These are phyloP conservation scores for Allium fistulosum DNA, from an alignment of 106 monocot genomes.

Conservation along the genomic window DNA sequence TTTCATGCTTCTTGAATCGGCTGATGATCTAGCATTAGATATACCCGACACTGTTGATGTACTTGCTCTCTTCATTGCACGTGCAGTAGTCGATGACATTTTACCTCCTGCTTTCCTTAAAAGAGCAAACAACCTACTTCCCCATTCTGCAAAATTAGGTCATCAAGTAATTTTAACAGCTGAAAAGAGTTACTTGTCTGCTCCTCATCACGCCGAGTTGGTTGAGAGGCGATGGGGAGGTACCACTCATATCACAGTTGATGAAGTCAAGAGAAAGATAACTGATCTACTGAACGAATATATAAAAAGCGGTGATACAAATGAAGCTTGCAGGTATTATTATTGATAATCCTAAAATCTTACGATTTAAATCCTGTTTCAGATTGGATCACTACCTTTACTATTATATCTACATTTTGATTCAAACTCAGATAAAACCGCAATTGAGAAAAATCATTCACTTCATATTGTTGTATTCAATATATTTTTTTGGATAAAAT, in stretches of 20 bases:
- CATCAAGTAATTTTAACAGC: constrained; percentile 64
- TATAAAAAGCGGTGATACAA: constrained; percentile 53
- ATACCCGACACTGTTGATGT: constrained; percentile 82
- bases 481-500: too few relatives aligned
- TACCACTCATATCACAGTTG: constrained; percentile 78
- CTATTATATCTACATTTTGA: too few relatives aligned
- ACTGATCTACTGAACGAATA: constrained; percentile 60
- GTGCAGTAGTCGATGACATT: constrained; percentile 94
- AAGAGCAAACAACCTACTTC: constrained; percentile 34
- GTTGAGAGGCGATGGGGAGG: constrained; percentile 91
- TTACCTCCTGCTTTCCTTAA: constrained; percentile 77
- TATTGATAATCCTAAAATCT: too few relatives aligned
- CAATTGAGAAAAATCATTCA: too few relatives aligned
- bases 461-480: too few relatives aligned
- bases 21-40: constrained; percentile 86
- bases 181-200: constrained; percentile 94
- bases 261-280: constrained; percentile 87
- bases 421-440: too few relatives aligned
- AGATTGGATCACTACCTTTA: too few relatives aligned
- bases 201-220: constrained; percentile 92
- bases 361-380: too few relatives aligned
- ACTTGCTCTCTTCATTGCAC: constrained; percentile 86
- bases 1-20: constrained; percentile 65
- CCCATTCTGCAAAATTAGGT: constrained; percentile 49
- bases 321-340: constrained; percentile 47